Evolutionary conservation across 495 filamentous ascomycete genomes (phyloP).

Genomic region (Aspergillus indologenus): DNA sequence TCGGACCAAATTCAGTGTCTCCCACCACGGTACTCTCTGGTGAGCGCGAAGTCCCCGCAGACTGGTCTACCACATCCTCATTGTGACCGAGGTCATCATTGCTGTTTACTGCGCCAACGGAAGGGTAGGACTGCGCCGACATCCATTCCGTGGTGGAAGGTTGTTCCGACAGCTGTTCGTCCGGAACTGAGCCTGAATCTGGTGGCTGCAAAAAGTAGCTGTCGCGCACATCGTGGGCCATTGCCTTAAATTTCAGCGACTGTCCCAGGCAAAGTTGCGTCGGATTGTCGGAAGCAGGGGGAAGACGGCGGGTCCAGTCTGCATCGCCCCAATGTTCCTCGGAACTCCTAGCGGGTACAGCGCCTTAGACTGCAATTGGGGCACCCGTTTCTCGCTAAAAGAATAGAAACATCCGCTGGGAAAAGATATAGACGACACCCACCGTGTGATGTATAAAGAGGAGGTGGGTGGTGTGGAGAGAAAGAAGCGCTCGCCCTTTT

Average conservation of each 20-base stretch:
- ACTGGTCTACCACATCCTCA: constrained; percentile 19
- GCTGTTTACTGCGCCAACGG: constrained; percentile 17
- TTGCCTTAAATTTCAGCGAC: constrained; percentile 28
- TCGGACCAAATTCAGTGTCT: constrained; percentile 14
- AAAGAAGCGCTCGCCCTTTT: no score
- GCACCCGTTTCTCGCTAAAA: constrained; percentile 3
- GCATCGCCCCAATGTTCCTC: constrained; percentile 26
- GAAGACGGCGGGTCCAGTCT: constrained; percentile 20
- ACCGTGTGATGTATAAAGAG: background rate
- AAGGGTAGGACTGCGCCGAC: constrained; percentile 11
- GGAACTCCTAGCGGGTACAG: constrained; percentile 8
- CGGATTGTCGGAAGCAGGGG: constrained; percentile 23
- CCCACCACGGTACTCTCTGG: constrained; percentile 20
- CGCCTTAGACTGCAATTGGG: constrained; percentile 8
- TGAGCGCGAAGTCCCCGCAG: constrained; percentile 20
- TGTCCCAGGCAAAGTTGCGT: constrained; percentile 22
- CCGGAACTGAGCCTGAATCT: constrained; percentile 9
- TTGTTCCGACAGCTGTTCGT: constrained; percentile 22
- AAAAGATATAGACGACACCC: background rate
- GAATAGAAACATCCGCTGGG: background rate
- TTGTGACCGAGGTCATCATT: constrained; percentile 25
- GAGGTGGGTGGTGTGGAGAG: background rate
- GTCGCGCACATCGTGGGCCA: constrained; percentile 34
- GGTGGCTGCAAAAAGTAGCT: constrained; percentile 14
- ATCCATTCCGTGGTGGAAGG: constrained; percentile 18